phyloP scores from a whole-genome alignment of 202 grass and related monocot species.

The Brachypodium distachyon region DNA sequence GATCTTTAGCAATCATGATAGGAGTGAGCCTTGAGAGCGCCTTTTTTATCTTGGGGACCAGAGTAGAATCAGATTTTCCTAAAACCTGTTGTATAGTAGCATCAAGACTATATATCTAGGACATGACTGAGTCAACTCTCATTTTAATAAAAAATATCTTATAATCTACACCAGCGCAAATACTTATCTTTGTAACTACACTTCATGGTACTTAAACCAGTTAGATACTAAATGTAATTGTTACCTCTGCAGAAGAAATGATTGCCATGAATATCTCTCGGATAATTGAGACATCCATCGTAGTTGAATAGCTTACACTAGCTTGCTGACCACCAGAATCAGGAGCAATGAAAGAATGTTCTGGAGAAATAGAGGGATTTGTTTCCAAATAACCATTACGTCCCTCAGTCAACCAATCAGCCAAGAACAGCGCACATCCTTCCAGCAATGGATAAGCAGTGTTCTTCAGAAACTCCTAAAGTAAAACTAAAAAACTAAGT shows the following conservation, averaged over 20 bases:
- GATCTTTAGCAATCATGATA: slow-evolving; percentile 47
- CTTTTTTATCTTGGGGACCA: slow-evolving; percentile 45
- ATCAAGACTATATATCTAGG: neutral
- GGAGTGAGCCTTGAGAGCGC: slow-evolving; percentile 47
- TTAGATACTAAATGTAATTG: neutral
- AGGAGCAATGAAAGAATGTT: slow-evolving; percentile 69
- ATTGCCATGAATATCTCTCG: slow-evolving; percentile 48
- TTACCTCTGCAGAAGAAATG: slow-evolving; percentile 55
- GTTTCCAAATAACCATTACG: slow-evolving; percentile 44
- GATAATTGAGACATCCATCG: slow-evolving; percentile 78
- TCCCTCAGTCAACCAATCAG: slow-evolving; percentile 65
- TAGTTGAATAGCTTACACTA: slow-evolving; percentile 79
- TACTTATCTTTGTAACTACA: neutral
- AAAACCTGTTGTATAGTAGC: slow-evolving; percentile 31
- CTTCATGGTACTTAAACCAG: neutral
- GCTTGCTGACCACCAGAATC: slow-evolving; percentile 28
- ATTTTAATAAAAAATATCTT: neutral
- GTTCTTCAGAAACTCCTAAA: slow-evolving; percentile 56
- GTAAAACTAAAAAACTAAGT: neutral
- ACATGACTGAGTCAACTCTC: neutral
- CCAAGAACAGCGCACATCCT: slow-evolving; percentile 55
- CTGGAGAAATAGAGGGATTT: slow-evolving; percentile 77
- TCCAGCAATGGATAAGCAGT: slow-evolving; percentile 60
- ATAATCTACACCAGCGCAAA: neutral
- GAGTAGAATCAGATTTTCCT: slow-evolving; percentile 42